A percentile compares a stretch with the other conserved stretches of the same genome.
These are phyloP conservation scores for Ganoderma sp. DNA, from an alignment of 1,284 basidiomycete species.

Conservation along the genomic window DNA sequence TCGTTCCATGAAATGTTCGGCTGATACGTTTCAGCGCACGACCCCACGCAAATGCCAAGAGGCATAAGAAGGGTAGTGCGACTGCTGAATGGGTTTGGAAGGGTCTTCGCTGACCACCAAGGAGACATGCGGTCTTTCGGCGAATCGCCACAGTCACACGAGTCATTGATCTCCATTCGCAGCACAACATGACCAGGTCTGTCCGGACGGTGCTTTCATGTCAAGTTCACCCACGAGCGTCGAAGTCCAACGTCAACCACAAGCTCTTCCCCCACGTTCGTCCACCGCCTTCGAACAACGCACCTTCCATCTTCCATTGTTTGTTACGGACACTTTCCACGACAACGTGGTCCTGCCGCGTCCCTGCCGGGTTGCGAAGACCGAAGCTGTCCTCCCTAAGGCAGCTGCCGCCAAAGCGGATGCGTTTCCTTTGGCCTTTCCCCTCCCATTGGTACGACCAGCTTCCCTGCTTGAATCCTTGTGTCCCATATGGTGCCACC, in stretches of 20 bases:
- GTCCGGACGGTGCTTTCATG: neutral
- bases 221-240: neutral
- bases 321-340: neutral
- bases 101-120: neutral
- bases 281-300: neutral
- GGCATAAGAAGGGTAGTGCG: neutral
- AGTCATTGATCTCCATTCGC: neutral
- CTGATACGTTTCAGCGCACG: neutral
- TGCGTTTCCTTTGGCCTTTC: neutral
- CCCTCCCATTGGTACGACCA: neutral
- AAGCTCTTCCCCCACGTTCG: no score
- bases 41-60: neutral
- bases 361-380: neutral
- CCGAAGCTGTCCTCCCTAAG: neutral
- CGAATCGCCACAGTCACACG: neutral
- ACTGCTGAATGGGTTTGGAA: neutral
- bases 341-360: neutral
- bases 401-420: neutral
- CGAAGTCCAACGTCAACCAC: neutral
- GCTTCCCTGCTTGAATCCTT: neutral
- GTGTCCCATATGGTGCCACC: neutral
- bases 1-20: neutral
- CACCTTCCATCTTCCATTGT: neutral
- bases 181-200: neutral
- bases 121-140: neutral